Evolutionary conservation across 2,329 filamentous ascomycete genomes (phyloP), one percentile per base, ranked within the genome.

Genomic region (Pezicula radicicola): DNA sequence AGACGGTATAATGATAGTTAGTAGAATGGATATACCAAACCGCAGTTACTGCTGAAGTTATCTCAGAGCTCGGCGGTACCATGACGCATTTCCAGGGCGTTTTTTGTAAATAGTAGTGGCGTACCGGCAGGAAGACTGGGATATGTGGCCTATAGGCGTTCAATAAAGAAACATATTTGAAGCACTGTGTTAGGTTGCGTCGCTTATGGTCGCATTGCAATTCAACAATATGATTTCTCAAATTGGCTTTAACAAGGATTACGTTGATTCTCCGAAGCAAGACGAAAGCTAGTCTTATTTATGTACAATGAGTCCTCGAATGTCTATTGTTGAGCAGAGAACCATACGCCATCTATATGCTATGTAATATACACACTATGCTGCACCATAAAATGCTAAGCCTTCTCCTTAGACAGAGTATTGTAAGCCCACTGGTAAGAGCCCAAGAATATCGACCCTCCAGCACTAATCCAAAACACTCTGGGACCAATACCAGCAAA

Each of bases 391-490:
- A 25, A 53, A 40, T 40, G 18, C 39, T 25, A 16, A 15, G 36
- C 42, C 12, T 47, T 60, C 53, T 81, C 78, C n/a, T 54, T 48
- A 25, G 56, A 56, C 61, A 95, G 69, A 30, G 83, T 75, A 73
- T 96, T 96, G 62, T 86, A 87, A 19, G 85, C 88, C 83, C 86
- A 94, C 70, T 96, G 91, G 70, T 97, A 97, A 63, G 88, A 93
- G 1, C 93, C 94, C 65, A 97, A 70, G 73, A 99, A 99, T 33
- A 99, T 91, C 10, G 93, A 91, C 1, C 94, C 94, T 3, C 94
- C 94, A 51, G 90, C 87, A 60, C 90, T 94, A 67, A 99, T 99
- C 92, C 94, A 97, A 56, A 90, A 87, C 9, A 96, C 86, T 49
- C 94, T 78, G 2, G 94, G 94, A 15, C 88, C 91, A 43, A 86